These are phyloP conservation scores for Flaveria trinervia DNA, from an alignment of 129 eudicot genomes.

Conservation along the genomic window DNA sequence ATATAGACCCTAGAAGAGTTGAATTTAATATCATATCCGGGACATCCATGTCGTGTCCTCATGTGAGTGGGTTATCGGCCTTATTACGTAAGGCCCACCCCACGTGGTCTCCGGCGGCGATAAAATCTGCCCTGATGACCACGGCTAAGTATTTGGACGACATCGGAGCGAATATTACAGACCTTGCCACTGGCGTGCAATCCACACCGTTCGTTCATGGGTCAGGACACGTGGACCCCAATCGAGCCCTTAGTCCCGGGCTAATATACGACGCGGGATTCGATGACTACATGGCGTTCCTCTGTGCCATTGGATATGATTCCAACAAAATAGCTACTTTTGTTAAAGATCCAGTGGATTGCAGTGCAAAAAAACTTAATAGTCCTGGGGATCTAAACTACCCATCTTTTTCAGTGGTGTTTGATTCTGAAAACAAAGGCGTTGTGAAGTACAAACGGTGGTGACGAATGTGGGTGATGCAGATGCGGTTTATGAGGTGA, in stretches of 20 bases:
- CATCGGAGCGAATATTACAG: conserved; percentile 58
- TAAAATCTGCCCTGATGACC: conserved; percentile 93
- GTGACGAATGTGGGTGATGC: conserved; percentile 70
- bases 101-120: conserved; percentile 76
- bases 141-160: conserved; percentile 75
- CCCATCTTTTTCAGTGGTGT: conserved; percentile 79
- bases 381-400: conserved; percentile 81
- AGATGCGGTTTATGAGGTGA: conserved; percentile 64
- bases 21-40: conserved; percentile 89
- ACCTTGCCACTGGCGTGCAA: conserved; percentile 77
- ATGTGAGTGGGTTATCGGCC: conserved; percentile 90
- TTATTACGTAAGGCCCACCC: conserved; percentile 76
- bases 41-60: conserved; percentile 98
- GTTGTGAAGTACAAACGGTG: conserved; percentile 70
- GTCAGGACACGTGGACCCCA: conserved; percentile 95
- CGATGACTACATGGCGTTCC: conserved; percentile 62
- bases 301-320: conserved; percentile 83
- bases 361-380: conserved; percentile 40
- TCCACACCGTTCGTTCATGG: conserved; percentile 91
- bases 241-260: conserved; percentile 79
- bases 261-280: conserved; percentile 67
- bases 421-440: conserved; percentile 28
- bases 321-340: conserved; percentile 59
- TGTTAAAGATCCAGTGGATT: conserved; percentile 61
- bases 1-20: conserved; percentile 67